These are phyloP conservation scores for Artomyces pyxidatus DNA, from an alignment of 768 basidiomycete species.

Conservation along the genomic window DNA sequence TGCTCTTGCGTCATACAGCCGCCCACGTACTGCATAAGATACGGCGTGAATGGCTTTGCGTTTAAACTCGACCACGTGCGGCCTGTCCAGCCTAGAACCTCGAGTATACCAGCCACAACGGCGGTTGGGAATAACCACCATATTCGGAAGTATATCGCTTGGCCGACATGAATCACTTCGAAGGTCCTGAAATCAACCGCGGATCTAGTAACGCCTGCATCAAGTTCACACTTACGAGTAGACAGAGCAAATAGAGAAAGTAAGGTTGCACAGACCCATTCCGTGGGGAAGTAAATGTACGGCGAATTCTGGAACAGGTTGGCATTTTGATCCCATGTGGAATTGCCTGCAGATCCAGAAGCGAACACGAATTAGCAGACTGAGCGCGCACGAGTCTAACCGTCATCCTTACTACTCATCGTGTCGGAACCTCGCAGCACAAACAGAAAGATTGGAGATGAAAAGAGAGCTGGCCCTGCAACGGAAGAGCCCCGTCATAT, in stretches of 20 bases:
- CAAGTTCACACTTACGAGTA: neutral
- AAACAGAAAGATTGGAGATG: too few relatives aligned
- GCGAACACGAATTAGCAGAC: too few relatives aligned
- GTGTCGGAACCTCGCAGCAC: too few relatives aligned
- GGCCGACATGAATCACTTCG: conserved; percentile 21
- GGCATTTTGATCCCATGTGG: too few relatives aligned
- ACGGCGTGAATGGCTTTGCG: conserved; percentile 22
- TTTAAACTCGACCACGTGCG: conserved; percentile 28
- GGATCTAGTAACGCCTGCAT: neutral
- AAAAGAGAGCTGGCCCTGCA: too few relatives aligned
- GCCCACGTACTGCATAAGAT: conserved; percentile 33
- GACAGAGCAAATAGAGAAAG: conserved; percentile 1
- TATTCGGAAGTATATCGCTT: conserved; percentile 22
- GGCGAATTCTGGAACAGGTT: too few relatives aligned
- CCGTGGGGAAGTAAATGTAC: conserved; percentile 9
- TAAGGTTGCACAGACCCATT: conserved; percentile 7
- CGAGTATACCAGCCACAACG: conserved; percentile 24
- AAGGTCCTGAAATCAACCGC: neutral
- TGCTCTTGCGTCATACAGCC: too few relatives aligned
- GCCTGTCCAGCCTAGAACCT: conserved; percentile 32
- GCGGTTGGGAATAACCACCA: conserved; percentile 31
- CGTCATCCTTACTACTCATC: too few relatives aligned
- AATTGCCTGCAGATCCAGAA: too few relatives aligned
- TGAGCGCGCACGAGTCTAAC: too few relatives aligned
- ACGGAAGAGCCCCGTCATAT: too few relatives aligned